Conservation (phyloP, 78 protist species). For the Andalucia godoyi region DNA sequence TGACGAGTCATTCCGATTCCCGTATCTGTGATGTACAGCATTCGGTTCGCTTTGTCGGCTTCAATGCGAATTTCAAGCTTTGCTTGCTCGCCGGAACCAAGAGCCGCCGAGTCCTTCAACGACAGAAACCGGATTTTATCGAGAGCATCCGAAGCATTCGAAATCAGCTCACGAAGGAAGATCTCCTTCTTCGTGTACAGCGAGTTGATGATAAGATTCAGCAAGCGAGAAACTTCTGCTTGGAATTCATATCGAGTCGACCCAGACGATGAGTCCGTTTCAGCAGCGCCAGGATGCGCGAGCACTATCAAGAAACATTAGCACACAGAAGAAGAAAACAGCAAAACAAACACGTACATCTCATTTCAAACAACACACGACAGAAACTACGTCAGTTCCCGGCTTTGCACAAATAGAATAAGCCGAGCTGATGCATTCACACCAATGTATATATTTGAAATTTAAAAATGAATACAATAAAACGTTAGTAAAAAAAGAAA, state of each 20-base stretch:
- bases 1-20: constrained; percentile 98
- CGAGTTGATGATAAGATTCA: constrained; percentile 94
- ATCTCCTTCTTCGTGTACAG: constrained; percentile 94
- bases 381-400: background rate
- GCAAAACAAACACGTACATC: background rate
- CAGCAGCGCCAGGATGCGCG: background rate
- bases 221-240: constrained; percentile 86
- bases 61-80: constrained; percentile 76
- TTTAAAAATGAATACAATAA: background rate
- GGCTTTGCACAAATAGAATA: background rate
- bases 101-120: constrained; percentile 58
- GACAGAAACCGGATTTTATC: constrained; percentile 85
- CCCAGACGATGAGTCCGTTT: background rate
- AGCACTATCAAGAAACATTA: background rate
- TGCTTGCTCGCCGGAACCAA: constrained; percentile 70
- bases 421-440: background rate
- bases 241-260: constrained; percentile 68
- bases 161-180: constrained; percentile 97
- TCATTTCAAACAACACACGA: background rate
- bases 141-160: constrained; percentile 89
- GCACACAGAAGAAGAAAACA: background rate
- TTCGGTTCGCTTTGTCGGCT: constrained; percentile 71
- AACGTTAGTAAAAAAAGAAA: background rate
- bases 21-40: constrained; percentile 81
- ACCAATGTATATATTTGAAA: background rate